Evolutionary conservation across 306 rosid genomes (phyloP), one percentile per base, ranked within the genome.

Genomic region (Gastrolobium villosum): DNA sequence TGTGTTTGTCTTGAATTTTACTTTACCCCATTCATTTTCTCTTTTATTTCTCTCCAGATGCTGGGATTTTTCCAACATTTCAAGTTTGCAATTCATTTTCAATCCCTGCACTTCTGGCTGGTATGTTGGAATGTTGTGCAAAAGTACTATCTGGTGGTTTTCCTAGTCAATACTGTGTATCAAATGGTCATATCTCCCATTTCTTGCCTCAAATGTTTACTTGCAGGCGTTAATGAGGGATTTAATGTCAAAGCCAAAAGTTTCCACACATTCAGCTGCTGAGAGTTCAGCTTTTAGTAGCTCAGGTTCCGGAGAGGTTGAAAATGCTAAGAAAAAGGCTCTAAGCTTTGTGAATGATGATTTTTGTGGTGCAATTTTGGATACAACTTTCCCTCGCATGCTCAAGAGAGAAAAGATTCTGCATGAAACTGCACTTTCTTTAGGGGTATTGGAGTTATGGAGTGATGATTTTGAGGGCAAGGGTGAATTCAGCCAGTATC

Each of bases 401-500:
- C 90, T 96, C 43, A 96, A 87, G 90, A 87, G 85, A 86, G 99
- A 96, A 5, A 96, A 96, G 85, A 85, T 93, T 76, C 85, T 68
- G 69, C 87, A 87, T 48, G 91, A 82, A 70, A 82, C 89, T 48
- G 76, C 85, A 59, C 66, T 83, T 84, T 79, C 85, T 67, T 68
- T 93, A 49, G 97, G 97, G 74, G 81, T 77, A 2, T 71, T 96
- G 84, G 99, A 96, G 88, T 83, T 96, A 88, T 96, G 99, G 99
- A 91, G 94, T 89, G 99, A 93, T 8, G 86, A 86, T 83, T 73
- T 87, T 89, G 99, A 96, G 66, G 92, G 91, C 71, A 95, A 87
- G 90, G 97, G 93, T 30, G 91, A 75, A 73, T 93, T 93, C 81
- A 84, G 98, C 86, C 98, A 88, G 59, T 96, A 93, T 80, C 99